These are phyloP conservation scores for Phlebiopsis flavidoalba DNA, from an alignment of 768 basidiomycete species.

Conservation along the genomic window DNA sequence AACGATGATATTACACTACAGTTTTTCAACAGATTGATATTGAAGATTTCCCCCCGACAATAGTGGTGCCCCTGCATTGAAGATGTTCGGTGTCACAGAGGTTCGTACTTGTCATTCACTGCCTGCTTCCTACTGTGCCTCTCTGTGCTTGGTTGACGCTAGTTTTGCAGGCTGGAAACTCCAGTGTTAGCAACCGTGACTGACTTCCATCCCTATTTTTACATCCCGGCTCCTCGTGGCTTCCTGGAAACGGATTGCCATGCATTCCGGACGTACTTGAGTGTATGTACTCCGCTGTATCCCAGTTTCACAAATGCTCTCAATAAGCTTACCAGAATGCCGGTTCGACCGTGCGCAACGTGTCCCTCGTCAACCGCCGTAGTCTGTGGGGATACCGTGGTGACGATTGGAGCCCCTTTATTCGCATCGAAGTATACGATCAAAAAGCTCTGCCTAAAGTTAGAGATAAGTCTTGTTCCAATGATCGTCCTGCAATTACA, in stretches of 20 bases:
- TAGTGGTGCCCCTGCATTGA: slow-evolving; percentile 36
- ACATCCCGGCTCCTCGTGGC: slow-evolving; percentile 80
- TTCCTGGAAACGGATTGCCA: slow-evolving; percentile 64
- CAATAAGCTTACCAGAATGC: slow-evolving; percentile 24
- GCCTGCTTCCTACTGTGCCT: not conserved
- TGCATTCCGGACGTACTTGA: slow-evolving; percentile 64
- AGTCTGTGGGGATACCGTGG: slow-evolving; percentile 88
- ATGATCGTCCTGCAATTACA: not conserved
- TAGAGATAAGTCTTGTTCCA: slow-evolving; percentile 69
- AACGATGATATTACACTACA: slow-evolving; percentile 24
- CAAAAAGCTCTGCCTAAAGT: slow-evolving; percentile 80
- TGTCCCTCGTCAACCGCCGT: slow-evolving; percentile 60
- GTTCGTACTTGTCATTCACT: slow-evolving; percentile 30
- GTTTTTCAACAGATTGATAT: slow-evolving; percentile 98
- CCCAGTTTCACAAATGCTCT: not conserved
- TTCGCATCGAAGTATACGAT: slow-evolving; percentile 76
- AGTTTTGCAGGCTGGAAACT: slow-evolving; percentile 65
- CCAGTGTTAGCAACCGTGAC: slow-evolving; percentile 80
- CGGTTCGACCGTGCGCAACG: slow-evolving; percentile 37
- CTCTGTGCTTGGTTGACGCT: not conserved
- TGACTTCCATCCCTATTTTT: slow-evolving; percentile 91
- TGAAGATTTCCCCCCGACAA: slow-evolving; percentile 56
- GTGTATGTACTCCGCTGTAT: slow-evolving; percentile 45
- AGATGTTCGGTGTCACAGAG: slow-evolving; percentile 91
- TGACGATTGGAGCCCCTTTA: slow-evolving; percentile 71